phyloP scores from a whole-genome alignment of 2,329 filamentous ascomycete genomes.

The Aureobasidium sp. region DNA sequence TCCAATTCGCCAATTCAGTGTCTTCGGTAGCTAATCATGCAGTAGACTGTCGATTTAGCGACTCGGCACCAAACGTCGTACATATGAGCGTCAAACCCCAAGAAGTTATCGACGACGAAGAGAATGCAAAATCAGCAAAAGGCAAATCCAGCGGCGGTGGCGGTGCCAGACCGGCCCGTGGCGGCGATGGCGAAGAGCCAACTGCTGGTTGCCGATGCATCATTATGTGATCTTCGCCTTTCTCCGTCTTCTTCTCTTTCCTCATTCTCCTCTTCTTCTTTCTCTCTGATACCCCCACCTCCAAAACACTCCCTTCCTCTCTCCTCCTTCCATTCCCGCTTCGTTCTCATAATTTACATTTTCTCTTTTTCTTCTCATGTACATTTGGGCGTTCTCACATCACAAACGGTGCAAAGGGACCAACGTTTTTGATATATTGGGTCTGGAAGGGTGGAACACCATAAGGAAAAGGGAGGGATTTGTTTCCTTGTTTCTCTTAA shows the following conservation, averaged over 20 bases:
- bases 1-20: too few relatives aligned
- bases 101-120: slow-evolving; percentile 70
- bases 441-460: not conserved
- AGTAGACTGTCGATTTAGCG: slow-evolving; percentile 69
- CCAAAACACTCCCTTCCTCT: not conserved
- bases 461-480: not conserved
- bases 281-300: not conserved
- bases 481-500: not conserved
- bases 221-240: slow-evolving; percentile 39
- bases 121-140: slow-evolving; percentile 65
- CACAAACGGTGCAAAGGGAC: not conserved
- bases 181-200: slow-evolving; percentile 47
- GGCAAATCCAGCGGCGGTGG: slow-evolving; percentile 40
- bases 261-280: not conserved
- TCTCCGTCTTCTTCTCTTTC: not conserved
- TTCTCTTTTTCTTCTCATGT: not conserved
- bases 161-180: slow-evolving; percentile 9
- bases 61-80: slow-evolving; percentile 71
- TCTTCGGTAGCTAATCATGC: not conserved
- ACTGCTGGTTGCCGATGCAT: slow-evolving; percentile 56
- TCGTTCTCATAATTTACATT: not conserved
- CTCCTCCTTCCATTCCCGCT: not conserved
- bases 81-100: slow-evolving; percentile 90
- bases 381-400: not conserved
- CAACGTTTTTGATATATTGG: not conserved